A percentile compares a stretch with the other conserved stretches of the same genome.
Evolutionary conservation across 129 eudicot species (phyloP).

Genomic region (Cynara cardunculus): DNA sequence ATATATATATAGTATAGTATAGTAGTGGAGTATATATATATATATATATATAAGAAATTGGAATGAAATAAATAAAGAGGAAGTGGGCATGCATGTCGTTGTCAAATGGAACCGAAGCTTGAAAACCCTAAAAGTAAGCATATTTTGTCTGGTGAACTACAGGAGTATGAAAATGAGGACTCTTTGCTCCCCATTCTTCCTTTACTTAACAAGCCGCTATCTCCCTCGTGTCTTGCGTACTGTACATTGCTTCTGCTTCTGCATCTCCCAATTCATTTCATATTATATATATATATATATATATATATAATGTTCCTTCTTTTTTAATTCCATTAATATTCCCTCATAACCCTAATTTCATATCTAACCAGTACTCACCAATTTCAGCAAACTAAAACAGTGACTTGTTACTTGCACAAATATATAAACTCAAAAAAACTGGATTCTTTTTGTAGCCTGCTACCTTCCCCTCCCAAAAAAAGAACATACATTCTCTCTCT

Average conservation of each 20-base stretch:
- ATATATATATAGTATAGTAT: background rate
- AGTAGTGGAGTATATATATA: background rate
- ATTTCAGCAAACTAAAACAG: background rate
- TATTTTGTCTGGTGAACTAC: slow-evolving; percentile 35
- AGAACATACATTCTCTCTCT: slow-evolving; percentile 12
- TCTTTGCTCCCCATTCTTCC: slow-evolving; percentile 42
- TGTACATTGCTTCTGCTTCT: background rate
- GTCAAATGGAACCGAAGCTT: slow-evolving; percentile 35
- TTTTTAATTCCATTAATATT: no score
- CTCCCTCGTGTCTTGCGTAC: slow-evolving; percentile 42
- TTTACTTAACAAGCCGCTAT: slow-evolving; percentile 37
- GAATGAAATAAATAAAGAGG: background rate
- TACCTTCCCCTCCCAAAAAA: background rate
- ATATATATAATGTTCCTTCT: background rate
- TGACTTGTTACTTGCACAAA: background rate
- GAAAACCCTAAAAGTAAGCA: slow-evolving; percentile 37
- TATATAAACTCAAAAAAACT: background rate
- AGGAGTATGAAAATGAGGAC: slow-evolving; percentile 38
- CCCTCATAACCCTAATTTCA: slow-evolving; percentile 20
- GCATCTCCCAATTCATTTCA: slow-evolving; percentile 7
- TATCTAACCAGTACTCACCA: background rate
- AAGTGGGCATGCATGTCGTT: slow-evolving; percentile 19
- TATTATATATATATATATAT: no score
- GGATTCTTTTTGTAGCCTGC: background rate
- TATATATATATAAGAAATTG: background rate